Conservation (phyloP, 2,329 filamentous ascomycete genomes). For the Aspergillus niger region DNA sequence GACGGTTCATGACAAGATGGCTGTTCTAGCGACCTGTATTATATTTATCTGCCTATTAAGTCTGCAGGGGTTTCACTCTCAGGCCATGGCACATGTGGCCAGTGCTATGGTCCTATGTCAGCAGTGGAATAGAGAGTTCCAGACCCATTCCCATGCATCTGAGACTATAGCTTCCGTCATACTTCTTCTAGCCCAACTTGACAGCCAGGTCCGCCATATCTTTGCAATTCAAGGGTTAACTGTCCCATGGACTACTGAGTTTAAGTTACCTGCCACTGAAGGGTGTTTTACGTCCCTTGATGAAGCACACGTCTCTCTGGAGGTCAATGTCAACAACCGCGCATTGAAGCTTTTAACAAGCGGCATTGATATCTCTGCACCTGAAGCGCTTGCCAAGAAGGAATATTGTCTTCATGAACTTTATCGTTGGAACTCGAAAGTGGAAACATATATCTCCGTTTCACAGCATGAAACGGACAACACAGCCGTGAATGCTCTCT, state of each 20-base stretch:
- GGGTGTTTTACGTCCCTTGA: not conserved
- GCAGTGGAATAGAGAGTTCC: not conserved
- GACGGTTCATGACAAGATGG: not conserved
- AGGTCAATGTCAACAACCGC: not conserved
- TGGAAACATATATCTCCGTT: not conserved
- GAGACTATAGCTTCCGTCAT: not conserved
- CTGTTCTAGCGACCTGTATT: not conserved
- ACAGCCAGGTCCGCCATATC: conserved; percentile 1
- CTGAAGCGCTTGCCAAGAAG: not conserved
- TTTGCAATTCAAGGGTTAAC: not conserved
- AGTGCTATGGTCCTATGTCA: not conserved
- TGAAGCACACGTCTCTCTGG: not conserved
- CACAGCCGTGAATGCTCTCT: not conserved
- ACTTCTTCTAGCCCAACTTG: not conserved
- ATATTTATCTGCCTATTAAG: conserved; percentile 2
- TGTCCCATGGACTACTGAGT: not conserved
- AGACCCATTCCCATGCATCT: not conserved
- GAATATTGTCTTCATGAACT: not conserved
- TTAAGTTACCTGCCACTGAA: not conserved
- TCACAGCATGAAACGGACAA: not conserved
- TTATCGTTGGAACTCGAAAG: not conserved
- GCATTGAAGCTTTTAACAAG: not conserved
- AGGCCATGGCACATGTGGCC: conserved; percentile 5
- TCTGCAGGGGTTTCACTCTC: not conserved
- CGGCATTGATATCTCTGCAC: no score